These are phyloP conservation scores for Dothideomycetidae sp. DNA, from an alignment of 2,329 filamentous ascomycete genomes.

Conservation along the genomic window DNA sequence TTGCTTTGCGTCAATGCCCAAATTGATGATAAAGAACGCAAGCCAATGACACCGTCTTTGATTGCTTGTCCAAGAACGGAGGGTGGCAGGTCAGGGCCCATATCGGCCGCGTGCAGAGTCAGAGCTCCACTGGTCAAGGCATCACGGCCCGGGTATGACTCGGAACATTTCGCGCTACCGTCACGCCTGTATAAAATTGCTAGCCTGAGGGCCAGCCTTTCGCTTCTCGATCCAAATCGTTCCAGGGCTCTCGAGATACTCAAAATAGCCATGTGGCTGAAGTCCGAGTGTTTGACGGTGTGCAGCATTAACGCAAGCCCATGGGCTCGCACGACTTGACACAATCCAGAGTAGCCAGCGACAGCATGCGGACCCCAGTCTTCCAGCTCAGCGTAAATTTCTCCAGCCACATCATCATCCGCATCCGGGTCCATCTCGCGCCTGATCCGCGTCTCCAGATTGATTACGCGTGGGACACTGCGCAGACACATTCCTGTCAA, in stretches of 20 bases:
- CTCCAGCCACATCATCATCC: constrained; percentile 23
- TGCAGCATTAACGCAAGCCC: constrained; percentile 24
- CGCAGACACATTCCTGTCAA: constrained; percentile 27
- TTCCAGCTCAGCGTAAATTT: constrained; percentile 29
- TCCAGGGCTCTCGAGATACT: constrained; percentile 1
- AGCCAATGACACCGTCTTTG: not conserved
- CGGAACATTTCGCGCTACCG: too few relatives aligned
- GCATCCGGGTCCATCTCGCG: constrained; percentile 21
- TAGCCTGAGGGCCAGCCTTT: not conserved
- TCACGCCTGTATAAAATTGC: not conserved
- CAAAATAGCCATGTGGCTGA: constrained; percentile 11
- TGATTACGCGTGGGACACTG: constrained; percentile 28
- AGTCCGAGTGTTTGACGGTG: constrained; percentile 23
- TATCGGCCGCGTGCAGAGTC: too few relatives aligned
- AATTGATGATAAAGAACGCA: too few relatives aligned
- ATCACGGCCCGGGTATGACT: too few relatives aligned
- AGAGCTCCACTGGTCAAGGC: too few relatives aligned
- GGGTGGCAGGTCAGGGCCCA: too few relatives aligned
- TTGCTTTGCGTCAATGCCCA: not conserved
- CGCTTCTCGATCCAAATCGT: not conserved
- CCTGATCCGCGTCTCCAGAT: constrained; percentile 25
- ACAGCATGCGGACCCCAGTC: constrained; percentile 21
- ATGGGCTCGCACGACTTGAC: constrained; percentile 29
- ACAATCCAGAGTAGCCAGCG: constrained; percentile 27
- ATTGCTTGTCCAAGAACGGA: not conserved